Base-by-base conservation (phyloP, 192 early-diverging fungal genomes). In the Rhizophagus clarus region DNA sequence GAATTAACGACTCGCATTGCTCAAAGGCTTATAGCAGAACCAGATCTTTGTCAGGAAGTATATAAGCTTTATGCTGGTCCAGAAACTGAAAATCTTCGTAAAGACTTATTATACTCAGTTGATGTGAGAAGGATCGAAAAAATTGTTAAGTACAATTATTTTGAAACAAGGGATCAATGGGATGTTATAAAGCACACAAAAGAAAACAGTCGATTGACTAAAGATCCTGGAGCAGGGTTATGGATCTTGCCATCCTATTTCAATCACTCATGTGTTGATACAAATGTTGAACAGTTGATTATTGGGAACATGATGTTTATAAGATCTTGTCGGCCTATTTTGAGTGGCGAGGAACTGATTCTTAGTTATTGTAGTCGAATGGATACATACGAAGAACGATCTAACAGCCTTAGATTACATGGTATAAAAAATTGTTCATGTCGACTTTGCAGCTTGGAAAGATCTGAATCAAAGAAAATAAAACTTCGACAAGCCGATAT, bases 211-310 rank as follows among this genome's bases (percentile, higher is more conserved):
- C 42, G 17, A 24, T 49, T 51, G 15, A 40, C 42, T 11, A n/a
- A 45, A 26, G 42, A 42, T 40, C 12, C 4, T 20, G 72, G 72
- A 47, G 22, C 26, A 7, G 72, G 40, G 8, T 51, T 73, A 29
- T 73, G 72, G 34, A 34, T 34, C 34, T 4, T 34, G 34, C 34
- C 34, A 34, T 34, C 34, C 3, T 34, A 4, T 34, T 73, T 73
- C 47, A 73, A 73, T 28, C 72, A 73, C 72, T 22, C 72, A 73
- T 73, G 72, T 34, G 72, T 73, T 29, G 72, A 73, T 56, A 73
- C 2, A 6, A 73, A 73, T 56, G 26, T 73, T 51, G 7, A n/a
- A 15, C 6, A 29, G 10, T 2, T 73, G 3, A 17, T 20, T 56
- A 24, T 73, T 49, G 72, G 72, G 6, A 47, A 73, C 20, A 45